Conservation (phyloP, 371 early-diverging fungal genomes). For the Sanchytrium tribonematis region DNA sequence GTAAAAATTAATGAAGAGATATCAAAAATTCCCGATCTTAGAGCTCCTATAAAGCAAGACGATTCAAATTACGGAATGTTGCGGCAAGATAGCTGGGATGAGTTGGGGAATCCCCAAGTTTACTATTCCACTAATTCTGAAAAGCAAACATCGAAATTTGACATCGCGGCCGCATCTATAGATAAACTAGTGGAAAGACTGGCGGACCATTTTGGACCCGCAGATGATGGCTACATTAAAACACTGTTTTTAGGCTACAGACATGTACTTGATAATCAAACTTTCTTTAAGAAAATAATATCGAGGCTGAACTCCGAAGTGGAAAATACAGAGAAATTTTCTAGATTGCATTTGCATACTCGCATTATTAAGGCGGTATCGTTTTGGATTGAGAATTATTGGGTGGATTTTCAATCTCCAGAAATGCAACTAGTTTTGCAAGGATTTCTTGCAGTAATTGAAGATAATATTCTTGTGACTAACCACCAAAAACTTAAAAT, state of each 20-base stretch:
- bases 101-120: neutral
- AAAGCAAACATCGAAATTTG: neutral
- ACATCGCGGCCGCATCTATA: conserved; percentile 8
- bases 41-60: neutral
- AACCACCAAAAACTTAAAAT: conserved; percentile 6
- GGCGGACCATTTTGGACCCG: conserved; percentile 3
- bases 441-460: conserved; percentile 6
- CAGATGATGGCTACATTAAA: conserved; percentile 8
- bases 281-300: neutral
- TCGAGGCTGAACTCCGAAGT: neutral
- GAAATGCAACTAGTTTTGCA: conserved; percentile 6
- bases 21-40: neutral
- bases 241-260: conserved; percentile 11
- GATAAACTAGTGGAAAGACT: conserved; percentile 8
- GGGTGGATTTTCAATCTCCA: conserved; percentile 8
- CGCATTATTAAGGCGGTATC: conserved; percentile 9
- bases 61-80: neutral
- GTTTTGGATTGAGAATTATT: conserved; percentile 8
- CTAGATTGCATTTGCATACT: conserved; percentile 3
- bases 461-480: conserved; percentile 2
- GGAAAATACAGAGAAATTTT: neutral
- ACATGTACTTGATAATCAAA: conserved; percentile 6
- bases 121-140: neutral
- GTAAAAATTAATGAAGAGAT: neutral
- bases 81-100: neutral